Percentiles rank a stretch among this genome's conserved stretches.
Conservation (phyloP, 2,329 filamentous ascomycete species). For the Dactylellina parvicollis region DNA sequence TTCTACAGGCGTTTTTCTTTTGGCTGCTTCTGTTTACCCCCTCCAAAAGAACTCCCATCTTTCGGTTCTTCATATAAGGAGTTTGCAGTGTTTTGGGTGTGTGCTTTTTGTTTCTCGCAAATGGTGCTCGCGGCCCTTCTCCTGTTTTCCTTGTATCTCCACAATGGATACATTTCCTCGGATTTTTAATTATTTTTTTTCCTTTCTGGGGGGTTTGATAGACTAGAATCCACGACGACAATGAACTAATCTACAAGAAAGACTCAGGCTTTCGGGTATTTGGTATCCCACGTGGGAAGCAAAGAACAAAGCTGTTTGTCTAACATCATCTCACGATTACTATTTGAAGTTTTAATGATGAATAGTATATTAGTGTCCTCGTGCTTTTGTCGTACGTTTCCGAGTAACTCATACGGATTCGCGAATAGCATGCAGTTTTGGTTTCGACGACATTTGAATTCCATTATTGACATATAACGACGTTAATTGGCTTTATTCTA, state of each 20-base stretch:
- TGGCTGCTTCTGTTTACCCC: neutral
- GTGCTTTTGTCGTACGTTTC: no score
- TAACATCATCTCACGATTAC: neutral
- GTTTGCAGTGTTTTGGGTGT: neutral
- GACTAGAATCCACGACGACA: neutral
- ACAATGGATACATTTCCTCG: neutral
- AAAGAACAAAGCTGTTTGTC: neutral
- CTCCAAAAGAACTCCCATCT: constrained; percentile 3
- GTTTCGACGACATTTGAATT: no score
- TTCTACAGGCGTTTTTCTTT: constrained; percentile 48
- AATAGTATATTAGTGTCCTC: neutral
- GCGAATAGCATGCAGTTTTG: no score
- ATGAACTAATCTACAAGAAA: neutral
- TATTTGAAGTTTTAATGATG: neutral
- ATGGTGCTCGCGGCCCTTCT: neutral
- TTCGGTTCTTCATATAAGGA: constrained; percentile 4
- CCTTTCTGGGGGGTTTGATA: neutral
- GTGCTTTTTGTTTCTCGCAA: neutral
- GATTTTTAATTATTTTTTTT: no score
- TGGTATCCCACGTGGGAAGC: constrained; percentile 3
- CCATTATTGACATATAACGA: no score
- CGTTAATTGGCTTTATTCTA: no score
- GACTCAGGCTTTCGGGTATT: neutral
- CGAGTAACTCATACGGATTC: no score
- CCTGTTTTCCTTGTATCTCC: neutral